These are phyloP conservation scores for Luzula sylvatica DNA, from an alignment of 176 grass and related monocot genomes.

Conservation along the genomic window DNA sequence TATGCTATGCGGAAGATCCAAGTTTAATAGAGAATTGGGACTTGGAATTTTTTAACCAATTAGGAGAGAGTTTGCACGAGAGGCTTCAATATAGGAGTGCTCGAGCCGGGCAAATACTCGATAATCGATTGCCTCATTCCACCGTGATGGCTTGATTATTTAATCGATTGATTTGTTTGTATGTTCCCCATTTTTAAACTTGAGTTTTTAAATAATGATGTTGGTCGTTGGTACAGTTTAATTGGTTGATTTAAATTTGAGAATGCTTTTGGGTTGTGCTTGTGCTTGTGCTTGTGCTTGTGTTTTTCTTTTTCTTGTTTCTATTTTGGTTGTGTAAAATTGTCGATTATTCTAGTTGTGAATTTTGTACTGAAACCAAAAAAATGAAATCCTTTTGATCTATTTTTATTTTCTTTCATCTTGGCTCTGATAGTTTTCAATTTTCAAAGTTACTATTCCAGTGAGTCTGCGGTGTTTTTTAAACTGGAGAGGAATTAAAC, in stretches of 20 bases:
- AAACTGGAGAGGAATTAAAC: too few species aligned
- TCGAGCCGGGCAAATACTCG: slow-evolving; percentile 51
- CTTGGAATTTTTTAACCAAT: slow-evolving; percentile 58
- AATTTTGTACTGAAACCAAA: too few species aligned
- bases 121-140: slow-evolving; percentile 45
- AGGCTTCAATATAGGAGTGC: slow-evolving; percentile 81
- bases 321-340: too few species aligned
- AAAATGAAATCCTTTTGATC: too few species aligned
- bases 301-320: too few species aligned
- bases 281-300: too few species aligned
- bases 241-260: too few species aligned
- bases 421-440: neutral
- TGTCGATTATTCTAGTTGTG: too few species aligned
- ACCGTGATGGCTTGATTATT: slow-evolving; percentile 31
- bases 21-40: slow-evolving; percentile 91
- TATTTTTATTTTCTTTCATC: neutral
- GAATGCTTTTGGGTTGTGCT: too few species aligned
- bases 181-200: neutral
- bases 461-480: too few species aligned
- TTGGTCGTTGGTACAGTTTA: neutral
- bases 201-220: neutral
- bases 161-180: neutral
- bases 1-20: slow-evolving; percentile 87
- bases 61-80: slow-evolving; percentile 69
- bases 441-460: neutral